phyloP scores from a whole-genome alignment of 257 asterid species.

The Euphrasia confusa region DNA sequence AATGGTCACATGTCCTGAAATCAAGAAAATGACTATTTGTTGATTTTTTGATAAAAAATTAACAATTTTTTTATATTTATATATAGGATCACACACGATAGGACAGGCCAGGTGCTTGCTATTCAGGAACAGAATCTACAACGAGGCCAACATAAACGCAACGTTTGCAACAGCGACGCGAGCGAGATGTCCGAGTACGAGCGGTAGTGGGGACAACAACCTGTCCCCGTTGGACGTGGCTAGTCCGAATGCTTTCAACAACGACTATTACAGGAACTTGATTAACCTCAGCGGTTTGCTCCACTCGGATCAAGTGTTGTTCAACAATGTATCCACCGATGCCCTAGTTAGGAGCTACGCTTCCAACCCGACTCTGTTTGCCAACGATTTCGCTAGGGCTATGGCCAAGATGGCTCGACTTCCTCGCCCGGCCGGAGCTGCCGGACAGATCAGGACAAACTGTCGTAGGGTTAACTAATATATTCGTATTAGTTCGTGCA shows the following conservation, averaged over 20 bases:
- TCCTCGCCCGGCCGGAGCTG: constrained; percentile 57
- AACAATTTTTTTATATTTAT: neutral
- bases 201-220: constrained; percentile 40
- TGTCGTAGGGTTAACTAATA: constrained; percentile 50
- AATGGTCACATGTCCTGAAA: no score
- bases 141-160: constrained; percentile 52
- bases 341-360: constrained; percentile 53
- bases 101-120: constrained; percentile 58
- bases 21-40: no score
- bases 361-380: constrained; percentile 43
- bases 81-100: constrained; percentile 60
- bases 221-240: constrained; percentile 39
- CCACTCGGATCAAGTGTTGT: constrained; percentile 64
- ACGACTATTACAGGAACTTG: constrained; percentile 46
- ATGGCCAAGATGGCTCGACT: constrained; percentile 70
- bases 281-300: constrained; percentile 40
- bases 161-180: constrained; percentile 34
- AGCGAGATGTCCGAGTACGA: constrained; percentile 55
- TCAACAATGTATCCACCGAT: constrained; percentile 56
- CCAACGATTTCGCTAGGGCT: constrained; percentile 57
- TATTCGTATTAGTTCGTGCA: neutral
- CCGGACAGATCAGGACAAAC: constrained; percentile 61
- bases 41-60: no score
- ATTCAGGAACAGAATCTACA: constrained; percentile 49
- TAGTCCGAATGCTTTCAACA: constrained; percentile 41